Percentiles rank a stretch among this genome's conserved stretches.
These are phyloP conservation scores for Phaeotremella fagi DNA, from an alignment of 768 basidiomycete species.

Conservation along the genomic window DNA sequence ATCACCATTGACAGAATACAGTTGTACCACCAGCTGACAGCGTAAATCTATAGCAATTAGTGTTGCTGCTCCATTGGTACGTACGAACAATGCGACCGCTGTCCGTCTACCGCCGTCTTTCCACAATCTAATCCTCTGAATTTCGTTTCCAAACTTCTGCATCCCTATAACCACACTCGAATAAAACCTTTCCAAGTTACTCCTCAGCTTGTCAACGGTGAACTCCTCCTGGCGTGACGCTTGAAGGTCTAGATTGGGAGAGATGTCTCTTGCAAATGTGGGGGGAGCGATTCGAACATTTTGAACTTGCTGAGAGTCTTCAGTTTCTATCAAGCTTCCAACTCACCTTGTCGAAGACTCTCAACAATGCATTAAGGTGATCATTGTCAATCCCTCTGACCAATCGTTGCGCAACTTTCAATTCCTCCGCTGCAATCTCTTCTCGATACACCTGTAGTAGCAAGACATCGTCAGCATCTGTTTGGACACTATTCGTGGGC, in stretches of 20 bases:
- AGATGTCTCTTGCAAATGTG: conserved; percentile 22
- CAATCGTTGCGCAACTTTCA: conserved; percentile 15
- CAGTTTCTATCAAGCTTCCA: not conserved
- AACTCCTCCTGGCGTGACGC: conserved; percentile 51
- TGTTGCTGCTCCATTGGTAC: too few species aligned
- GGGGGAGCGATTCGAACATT: conserved; percentile 48
- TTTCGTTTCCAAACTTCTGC: conserved; percentile 48
- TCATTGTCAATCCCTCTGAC: conserved; percentile 50
- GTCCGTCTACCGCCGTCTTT: conserved; percentile 46
- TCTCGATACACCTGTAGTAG: not conserved
- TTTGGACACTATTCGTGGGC: too few species aligned
- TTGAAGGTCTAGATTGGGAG: conserved; percentile 51
- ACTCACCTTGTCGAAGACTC: conserved; percentile 52
- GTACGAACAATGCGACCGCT: conserved; percentile 44
- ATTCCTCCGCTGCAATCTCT: not conserved
- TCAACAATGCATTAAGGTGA: conserved; percentile 49
- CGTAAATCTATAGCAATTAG: too few species aligned
- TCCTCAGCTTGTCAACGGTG: conserved; percentile 52
- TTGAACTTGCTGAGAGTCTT: conserved; percentile 48
- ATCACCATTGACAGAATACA: too few species aligned
- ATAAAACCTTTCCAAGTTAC: conserved; percentile 52
- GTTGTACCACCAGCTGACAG: too few species aligned
- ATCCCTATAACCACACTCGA: conserved; percentile 49
- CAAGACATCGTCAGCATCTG: too few species aligned
- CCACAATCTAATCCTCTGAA: conserved; percentile 51